Evolutionary conservation across 2,329 filamentous ascomycete genomes (phyloP).

Genomic region (Fusarium hostae): DNA sequence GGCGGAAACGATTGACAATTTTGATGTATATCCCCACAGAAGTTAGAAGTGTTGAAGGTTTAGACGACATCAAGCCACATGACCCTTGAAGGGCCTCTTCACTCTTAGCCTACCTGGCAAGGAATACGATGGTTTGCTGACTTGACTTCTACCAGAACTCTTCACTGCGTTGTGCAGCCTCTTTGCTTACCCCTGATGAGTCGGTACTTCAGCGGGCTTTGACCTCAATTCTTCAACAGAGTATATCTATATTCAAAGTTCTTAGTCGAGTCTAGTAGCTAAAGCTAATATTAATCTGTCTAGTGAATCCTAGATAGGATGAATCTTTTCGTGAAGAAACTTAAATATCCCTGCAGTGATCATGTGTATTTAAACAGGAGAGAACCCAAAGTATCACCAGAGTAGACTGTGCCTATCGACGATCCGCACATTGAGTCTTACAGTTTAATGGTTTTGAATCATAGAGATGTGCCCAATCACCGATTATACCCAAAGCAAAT

Average conservation of each 20-base stretch:
- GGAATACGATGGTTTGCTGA: not conserved
- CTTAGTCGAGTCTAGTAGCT: not conserved
- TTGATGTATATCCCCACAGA: not conserved
- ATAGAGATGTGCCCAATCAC: not conserved
- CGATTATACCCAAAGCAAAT: not conserved
- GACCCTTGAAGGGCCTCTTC: not conserved
- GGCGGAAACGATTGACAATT: not conserved
- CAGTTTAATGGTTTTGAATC: not conserved
- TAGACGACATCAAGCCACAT: not conserved
- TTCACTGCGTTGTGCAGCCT: not conserved
- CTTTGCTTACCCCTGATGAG: not conserved
- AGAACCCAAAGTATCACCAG: not conserved
- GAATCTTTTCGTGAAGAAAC: not conserved
- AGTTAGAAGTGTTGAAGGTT: not conserved
- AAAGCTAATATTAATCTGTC: too few species aligned
- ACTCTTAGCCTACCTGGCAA: not conserved
- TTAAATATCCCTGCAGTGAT: not conserved
- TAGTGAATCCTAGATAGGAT: not conserved
- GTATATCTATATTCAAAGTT: not conserved
- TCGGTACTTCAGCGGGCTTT: not conserved
- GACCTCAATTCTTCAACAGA: not conserved
- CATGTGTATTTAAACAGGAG: not conserved
- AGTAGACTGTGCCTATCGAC: not conserved
- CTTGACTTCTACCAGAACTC: not conserved
- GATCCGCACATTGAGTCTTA: not conserved